A percentile compares a stretch with the other conserved stretches of the same genome.
These are phyloP conservation scores for Combretum micranthum DNA, from an alignment of 345 rosid species.

Conservation along the genomic window DNA sequence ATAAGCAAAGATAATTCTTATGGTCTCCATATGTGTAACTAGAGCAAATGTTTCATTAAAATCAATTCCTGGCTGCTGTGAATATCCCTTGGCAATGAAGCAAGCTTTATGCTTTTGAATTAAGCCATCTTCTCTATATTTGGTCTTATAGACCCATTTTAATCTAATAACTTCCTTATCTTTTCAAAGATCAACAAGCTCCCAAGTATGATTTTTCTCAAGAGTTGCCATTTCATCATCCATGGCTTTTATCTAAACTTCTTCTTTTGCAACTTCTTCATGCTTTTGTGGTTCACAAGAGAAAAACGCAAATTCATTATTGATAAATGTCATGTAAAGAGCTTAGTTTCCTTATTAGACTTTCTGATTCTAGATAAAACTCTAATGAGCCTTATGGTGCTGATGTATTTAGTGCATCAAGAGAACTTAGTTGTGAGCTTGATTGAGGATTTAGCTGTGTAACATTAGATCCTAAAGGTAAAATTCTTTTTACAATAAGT, in stretches of 20 bases:
- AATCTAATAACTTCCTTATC: neutral
- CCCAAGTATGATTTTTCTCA: too few relatives aligned
- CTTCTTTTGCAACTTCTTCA: neutral
- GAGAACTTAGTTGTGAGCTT: too few relatives aligned
- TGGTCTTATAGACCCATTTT: too few relatives aligned
- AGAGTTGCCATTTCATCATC: neutral
- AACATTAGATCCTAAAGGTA: too few relatives aligned
- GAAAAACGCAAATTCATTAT: neutral
- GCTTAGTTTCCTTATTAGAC: neutral
- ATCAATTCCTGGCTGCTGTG: neutral
- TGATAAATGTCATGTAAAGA: neutral
- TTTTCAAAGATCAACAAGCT: neutral
- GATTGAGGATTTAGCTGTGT: too few relatives aligned
- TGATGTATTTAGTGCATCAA: too few relatives aligned
- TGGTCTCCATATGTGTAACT: neutral
- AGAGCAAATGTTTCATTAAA: conserved; percentile 8
- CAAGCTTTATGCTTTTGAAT: too few relatives aligned
- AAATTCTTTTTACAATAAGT: too few relatives aligned
- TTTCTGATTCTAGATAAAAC: too few relatives aligned
- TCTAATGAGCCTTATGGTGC: too few relatives aligned
- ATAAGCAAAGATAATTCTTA: neutral
- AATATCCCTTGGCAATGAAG: too few relatives aligned
- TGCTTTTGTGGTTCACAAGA: neutral
- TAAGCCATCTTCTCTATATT: too few relatives aligned
- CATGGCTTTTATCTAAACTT: neutral